Percentiles rank a stretch among this genome's conserved stretches.
Conservation (phyloP, 345 rosid genomes). For the Dipteronia dyeriana region DNA sequence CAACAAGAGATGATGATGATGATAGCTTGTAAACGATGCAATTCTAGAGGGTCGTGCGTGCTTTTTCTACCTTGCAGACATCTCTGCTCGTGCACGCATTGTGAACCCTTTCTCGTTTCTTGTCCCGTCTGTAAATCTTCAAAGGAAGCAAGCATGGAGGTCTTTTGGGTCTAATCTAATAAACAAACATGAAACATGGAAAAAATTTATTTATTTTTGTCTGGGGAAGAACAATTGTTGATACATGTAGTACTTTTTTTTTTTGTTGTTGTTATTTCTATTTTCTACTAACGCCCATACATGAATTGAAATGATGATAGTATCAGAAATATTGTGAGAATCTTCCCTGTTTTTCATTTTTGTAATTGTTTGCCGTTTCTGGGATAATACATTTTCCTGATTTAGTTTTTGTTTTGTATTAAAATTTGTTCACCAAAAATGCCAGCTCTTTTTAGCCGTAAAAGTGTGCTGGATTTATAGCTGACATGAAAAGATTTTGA, state of each 20-base stretch:
- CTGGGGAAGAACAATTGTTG: conserved; percentile 1
- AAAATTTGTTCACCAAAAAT: background rate
- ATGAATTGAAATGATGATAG: conserved; percentile 17
- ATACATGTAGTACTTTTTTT: background rate
- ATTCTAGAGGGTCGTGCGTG: conserved; percentile 42
- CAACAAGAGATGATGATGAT: background rate
- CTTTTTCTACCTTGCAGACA: conserved; percentile 66
- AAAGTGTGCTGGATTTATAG: background rate
- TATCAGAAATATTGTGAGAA: background rate
- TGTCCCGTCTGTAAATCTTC: conserved; percentile 61
- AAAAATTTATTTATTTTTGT: background rate
- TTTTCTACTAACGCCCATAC: background rate
- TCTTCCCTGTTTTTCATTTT: background rate
- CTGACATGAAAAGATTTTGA: conserved; percentile 24
- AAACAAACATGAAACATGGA: background rate
- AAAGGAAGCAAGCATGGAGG: conserved; percentile 58
- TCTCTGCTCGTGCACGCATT: conserved; percentile 57
- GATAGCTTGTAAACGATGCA: conserved; percentile 30
- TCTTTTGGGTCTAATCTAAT: conserved; percentile 38
- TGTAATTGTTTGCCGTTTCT: background rate
- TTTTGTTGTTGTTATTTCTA: too few relatives aligned
- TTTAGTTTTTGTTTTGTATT: background rate
- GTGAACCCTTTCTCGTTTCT: conserved; percentile 44
- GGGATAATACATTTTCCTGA: conserved; percentile 13
- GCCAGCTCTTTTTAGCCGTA: conserved; percentile 12